Base-by-base conservation (phyloP, 495 filamentous ascomycete genomes). In the Friedmanniomyces simplex region DNA sequence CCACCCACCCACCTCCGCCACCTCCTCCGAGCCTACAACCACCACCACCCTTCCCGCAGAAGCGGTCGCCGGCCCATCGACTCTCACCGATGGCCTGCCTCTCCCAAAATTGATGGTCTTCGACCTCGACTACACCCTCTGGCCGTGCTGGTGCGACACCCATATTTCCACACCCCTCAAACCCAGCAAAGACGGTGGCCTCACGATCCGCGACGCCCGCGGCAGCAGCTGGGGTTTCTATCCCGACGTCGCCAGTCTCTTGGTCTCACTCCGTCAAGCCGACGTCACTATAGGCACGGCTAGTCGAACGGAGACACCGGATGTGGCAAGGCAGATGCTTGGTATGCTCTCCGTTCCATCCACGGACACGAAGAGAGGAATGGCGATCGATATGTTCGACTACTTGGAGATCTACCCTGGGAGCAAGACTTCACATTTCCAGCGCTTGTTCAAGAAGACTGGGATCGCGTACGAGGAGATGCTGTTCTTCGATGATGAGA, bases 121-220 rank as follows among this genome's bases (percentile, higher is more conserved):
- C 72, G 93, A 98, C 69, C 79, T 96, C 50, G 93, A 98, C 76
- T 96, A 95, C 75, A 98, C 93, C 0, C 77, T 98, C 0, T 96
- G 93, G 93, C 89, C 90, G 2, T 95, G 95, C 75, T 98, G 91
- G 90, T 83, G 89, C 2, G 93, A 96, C 74, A 95, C 89, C 14
- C 89, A 96, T 69, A 84, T 91, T 65, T 83, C 82, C 52, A 79
- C 86, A 12, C 91, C 93, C 0, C 74, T 98, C 50, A 88, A 88
- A 60, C 66, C 77, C 16, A 56, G 45, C 51, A 60, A 57, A 39
- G 55, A 46, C 51, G n/a, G 13, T 13, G 67, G 68, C 4, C 56
- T 64, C 50, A 67, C 62, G 21, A 68, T 72, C 32, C 65, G 61
- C 28, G 71, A 66, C 69, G 81, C 82, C 39, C 82, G 79, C 69